These are phyloP conservation scores for Chytriomyces confervae DNA, from an alignment of 192 early-diverging fungal genomes.

Conservation along the genomic window DNA sequence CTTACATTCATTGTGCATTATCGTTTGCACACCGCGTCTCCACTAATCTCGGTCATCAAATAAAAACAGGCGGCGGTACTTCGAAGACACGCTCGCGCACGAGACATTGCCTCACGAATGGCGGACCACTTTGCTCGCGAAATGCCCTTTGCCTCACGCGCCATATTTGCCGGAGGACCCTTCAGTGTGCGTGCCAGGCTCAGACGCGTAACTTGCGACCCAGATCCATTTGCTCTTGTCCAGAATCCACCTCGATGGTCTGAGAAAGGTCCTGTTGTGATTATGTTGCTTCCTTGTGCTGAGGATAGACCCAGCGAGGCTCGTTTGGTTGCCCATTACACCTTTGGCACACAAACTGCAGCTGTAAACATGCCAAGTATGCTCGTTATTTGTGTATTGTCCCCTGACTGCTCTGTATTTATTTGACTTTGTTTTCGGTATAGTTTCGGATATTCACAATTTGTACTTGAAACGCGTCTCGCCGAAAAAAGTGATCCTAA, in stretches of 20 bases:
- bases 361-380: slow-evolving; percentile 32
- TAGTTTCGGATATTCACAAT: slow-evolving; percentile 16
- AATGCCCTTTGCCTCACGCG: background rate
- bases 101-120: background rate
- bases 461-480: background rate
- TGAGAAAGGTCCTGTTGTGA: slow-evolving; percentile 29
- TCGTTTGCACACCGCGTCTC: no score
- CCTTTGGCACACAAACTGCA: slow-evolving; percentile 24
- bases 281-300: slow-evolving; percentile 20
- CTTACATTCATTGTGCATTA: no score
- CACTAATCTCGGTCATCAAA: no score
- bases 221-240: no score
- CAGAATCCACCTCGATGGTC: slow-evolving; percentile 7
- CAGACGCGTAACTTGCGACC: background rate
- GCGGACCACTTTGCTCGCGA: background rate
- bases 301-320: slow-evolving; percentile 21
- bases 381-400: background rate
- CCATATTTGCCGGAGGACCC: background rate
- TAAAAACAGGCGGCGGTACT: no score
- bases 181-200: background rate
- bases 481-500: background rate
- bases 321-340: slow-evolving; percentile 31
- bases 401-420: background rate
- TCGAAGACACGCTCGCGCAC: background rate
- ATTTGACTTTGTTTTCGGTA: background rate